Evolutionary conservation across 352 stramenopile genomes (phyloP), one percentile per base, ranked within the genome.

Genomic region (Halophytophthora polymorphica): DNA sequence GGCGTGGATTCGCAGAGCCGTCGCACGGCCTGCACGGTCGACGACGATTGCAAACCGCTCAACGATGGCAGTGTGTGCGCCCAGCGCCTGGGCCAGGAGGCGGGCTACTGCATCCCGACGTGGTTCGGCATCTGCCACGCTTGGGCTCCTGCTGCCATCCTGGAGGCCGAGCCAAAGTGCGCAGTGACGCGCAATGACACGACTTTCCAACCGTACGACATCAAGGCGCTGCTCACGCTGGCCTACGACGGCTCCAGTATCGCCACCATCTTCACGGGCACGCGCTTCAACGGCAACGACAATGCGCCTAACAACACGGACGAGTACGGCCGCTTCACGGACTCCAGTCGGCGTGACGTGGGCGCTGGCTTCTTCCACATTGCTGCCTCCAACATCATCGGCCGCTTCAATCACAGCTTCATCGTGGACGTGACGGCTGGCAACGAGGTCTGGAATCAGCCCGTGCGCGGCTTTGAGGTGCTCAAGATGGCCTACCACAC

Each of bases 101-200:
- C 34, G 0, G 71, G 74, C 12, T 61, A 77, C 51, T 85, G 74
- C 44, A 73, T 85, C 25, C 74, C 72, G 3, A 81, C 55, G 1
- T 85, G 74, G 74, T 83, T 79, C 45, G 74, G 71, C 42, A 77
- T 85, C 45, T 85, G 74, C 21, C 74, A 85, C 53, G 74, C 74
- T 1, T 85, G 74, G 74, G 74, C 74, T 22, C 71, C 74, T 14
- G 74, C 74, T 13, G 40, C 74, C 17, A 73, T 83, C 35, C 48
- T 85, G 6, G 74, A 85, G 40, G 46, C 61, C 1, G 74, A 85
- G 18, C 74, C 74, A 0, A 41, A 52, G 14, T 86, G 74, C 44
- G 50, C 69, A 0, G 74, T 86, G 13, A 61, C 63, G 28, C 66
- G 62, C 46, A 86, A 86, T 50, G 74, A 67, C 17, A 66, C 69